Base-by-base conservation (phyloP, 129 eudicot genomes). In the Glebionis coronaria region DNA sequence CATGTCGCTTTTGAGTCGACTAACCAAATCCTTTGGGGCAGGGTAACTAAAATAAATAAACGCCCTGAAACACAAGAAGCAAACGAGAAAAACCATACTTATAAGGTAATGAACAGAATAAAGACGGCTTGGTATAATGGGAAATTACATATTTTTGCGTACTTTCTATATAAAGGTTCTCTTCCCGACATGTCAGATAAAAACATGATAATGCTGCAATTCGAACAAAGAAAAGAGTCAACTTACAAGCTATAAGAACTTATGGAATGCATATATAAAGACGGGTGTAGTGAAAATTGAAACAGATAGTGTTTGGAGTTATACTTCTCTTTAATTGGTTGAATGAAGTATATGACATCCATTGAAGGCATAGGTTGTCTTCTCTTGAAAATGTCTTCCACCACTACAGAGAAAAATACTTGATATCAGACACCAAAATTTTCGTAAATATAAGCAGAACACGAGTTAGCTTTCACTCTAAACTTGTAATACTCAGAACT, bases 111-210 rank as follows among this genome's bases (percentile, higher is more conserved):
- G 21, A 23, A 58, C 58, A 15, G 49, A 62, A 59, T 40, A 54
- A 64, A 44, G 3, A 54, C 28, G 65, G 38, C 46, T 44, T 49
- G 31, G 54, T 62, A 19, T 65, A 53, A 44, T 28, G 25, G 44
- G 54, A 58, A n/a, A 61, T 65, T 73, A 23, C 38, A 35, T 50
- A 16, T 27, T 27, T 47, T 44, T 35, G 71, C 95, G 15, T 82
- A 92, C 98, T 83, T 92, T 78, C 56, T 82, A 82, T 92, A 92
- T 59, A 92, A 78, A 60, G 98, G 98, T 80, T 92, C 98, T 85
- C 98, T 85, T 83, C 98, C 98, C 2, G 96, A 92, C 98, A 92
- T 92, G 87, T 92, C 98, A 3, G 98, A 92, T 66, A 92, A 65
- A 82, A 92, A 83, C 98, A 92, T 92, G 77, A 92, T 86, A 35